phyloP scores from a whole-genome alignment of 2,329 filamentous ascomycete genomes.

The Botrytis cinerea region DNA sequence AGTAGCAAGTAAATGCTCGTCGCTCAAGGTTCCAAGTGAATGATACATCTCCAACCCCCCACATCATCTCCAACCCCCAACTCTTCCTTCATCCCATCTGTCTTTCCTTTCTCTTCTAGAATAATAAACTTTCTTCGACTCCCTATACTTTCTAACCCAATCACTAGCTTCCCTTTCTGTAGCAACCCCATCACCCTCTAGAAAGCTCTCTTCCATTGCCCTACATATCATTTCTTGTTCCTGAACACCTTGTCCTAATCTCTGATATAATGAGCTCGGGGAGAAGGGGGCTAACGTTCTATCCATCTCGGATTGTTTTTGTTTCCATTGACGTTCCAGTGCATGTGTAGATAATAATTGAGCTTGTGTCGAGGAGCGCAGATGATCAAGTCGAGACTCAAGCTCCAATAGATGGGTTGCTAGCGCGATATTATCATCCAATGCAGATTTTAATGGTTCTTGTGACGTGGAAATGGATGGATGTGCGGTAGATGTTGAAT shows the following conservation, averaged over 20 bases:
- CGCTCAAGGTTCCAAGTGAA: background rate
- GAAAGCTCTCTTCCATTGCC: constrained; percentile 89
- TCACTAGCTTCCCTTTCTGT: constrained; percentile 82
- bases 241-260: constrained; percentile 71
- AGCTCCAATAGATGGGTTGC: constrained; percentile 63
- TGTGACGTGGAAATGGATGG: constrained; percentile 69
- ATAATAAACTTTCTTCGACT: constrained; percentile 77
- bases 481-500: constrained; percentile 67
- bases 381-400: constrained; percentile 57
- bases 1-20: constrained; percentile 29
- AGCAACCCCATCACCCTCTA: constrained; percentile 57
- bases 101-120: constrained; percentile 83
- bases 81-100: constrained; percentile 92
- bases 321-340: constrained; percentile 87
- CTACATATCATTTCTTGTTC: constrained; percentile 82
- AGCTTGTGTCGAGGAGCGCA: constrained; percentile 73
- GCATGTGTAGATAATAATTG: constrained; percentile 81
- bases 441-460: constrained; percentile 61
- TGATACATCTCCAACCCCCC: constrained; percentile 44
- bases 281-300: constrained; percentile 80
- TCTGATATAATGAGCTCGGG: constrained; percentile 82
- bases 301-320: constrained; percentile 89
- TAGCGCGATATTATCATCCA: constrained; percentile 72
- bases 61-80: constrained; percentile 82
- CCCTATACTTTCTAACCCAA: constrained; percentile 80